Conservation (phyloP, 2,329 filamentous ascomycete species). For the Aphanocladium album region DNA sequence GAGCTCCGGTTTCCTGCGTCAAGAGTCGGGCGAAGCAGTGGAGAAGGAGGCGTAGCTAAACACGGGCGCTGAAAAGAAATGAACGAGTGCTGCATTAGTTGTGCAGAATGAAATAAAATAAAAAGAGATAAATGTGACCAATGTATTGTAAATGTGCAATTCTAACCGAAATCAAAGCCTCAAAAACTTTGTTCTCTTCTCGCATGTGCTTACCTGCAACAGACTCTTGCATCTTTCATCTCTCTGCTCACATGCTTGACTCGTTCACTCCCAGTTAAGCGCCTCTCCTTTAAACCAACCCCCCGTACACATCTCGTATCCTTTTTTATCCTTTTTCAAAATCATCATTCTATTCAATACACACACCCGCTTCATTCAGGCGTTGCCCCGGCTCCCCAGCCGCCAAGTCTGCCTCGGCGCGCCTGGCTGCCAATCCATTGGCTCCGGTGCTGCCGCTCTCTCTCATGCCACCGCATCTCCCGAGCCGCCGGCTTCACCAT, state of each 20-base stretch:
- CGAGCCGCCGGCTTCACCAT: constrained; percentile 4
- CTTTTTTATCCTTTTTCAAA: neutral
- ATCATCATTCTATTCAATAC: neutral
- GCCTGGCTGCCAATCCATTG: neutral
- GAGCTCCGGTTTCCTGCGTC: constrained; percentile 1
- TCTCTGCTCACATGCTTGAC: neutral
- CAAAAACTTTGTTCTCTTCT: no score
- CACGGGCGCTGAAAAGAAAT: neutral
- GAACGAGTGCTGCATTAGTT: neutral
- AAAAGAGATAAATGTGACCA: no score
- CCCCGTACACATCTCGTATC: neutral
- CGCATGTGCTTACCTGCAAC: no score
- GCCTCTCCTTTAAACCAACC: neutral
- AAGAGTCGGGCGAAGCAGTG: neutral
- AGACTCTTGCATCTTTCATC: neutral
- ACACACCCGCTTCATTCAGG: neutral
- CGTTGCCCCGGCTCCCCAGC: neutral
- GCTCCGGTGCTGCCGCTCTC: neutral
- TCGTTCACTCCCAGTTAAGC: neutral
- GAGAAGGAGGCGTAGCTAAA: neutral
- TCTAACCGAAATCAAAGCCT: no score
- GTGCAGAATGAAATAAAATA: neutral
- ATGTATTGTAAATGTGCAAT: no score
- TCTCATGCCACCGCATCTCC: neutral
- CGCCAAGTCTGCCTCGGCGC: neutral